A percentile compares a stretch with the other conserved stretches of the same genome.
Conservation (phyloP, 1,284 basidiomycete genomes). For the Chondrostereum purpureum region DNA sequence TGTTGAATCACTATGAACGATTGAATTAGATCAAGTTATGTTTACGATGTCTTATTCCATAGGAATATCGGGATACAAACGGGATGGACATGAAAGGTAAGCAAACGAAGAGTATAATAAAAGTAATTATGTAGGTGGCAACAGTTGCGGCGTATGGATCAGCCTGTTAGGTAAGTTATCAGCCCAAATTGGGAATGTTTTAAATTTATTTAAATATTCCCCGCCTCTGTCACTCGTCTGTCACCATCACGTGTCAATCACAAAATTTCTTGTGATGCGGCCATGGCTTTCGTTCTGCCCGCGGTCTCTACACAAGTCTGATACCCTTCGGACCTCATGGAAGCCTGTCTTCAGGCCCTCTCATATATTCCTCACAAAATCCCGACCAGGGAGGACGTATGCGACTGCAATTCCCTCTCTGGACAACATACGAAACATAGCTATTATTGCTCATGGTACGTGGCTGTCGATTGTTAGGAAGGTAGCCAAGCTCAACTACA, state of each 20-base stretch:
- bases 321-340: background rate
- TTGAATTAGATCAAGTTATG: too few species aligned
- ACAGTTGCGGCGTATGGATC: too few species aligned
- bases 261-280: background rate
- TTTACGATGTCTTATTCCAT: too few species aligned
- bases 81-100: too few species aligned
- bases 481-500: background rate
- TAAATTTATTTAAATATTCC: too few species aligned
- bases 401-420: conserved; percentile 10
- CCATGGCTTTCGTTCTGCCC: background rate
- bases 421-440: conserved; percentile 22
- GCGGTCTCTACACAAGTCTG: background rate
- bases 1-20: too few species aligned
- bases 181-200: too few species aligned
- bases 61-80: too few species aligned
- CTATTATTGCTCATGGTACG: conserved; percentile 24
- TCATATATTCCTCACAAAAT: background rate
- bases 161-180: too few species aligned
- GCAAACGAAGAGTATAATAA: too few species aligned
- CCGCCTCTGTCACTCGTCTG: too few species aligned
- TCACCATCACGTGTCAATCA: background rate
- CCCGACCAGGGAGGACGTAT: conserved; percentile 4
- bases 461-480: background rate
- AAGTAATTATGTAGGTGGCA: too few species aligned
- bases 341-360: background rate